Percentiles rank a stretch among this genome's conserved stretches.
Evolutionary conservation across 768 basidiomycete genomes (phyloP).

Genomic region (Kwoniella heveanensis): DNA sequence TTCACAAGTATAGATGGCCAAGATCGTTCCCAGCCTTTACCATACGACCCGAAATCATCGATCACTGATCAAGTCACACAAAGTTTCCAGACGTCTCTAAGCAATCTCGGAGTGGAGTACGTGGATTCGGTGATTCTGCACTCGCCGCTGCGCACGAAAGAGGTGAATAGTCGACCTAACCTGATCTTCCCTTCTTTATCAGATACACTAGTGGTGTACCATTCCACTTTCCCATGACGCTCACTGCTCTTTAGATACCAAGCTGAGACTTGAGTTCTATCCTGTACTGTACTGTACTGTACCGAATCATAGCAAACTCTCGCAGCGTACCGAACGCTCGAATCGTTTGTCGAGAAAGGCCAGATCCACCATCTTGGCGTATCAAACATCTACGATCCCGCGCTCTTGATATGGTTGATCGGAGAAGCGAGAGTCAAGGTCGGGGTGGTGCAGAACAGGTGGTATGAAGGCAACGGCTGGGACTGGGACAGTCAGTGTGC

Average conservation of each 20-base stretch:
- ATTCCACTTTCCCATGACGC: too few relatives aligned
- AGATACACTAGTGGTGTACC: too few relatives aligned
- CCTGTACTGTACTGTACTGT: too few relatives aligned
- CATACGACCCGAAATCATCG: constrained; percentile 66
- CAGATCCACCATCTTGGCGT: constrained; percentile 61
- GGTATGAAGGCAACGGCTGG: constrained; percentile 80
- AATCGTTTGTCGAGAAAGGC: constrained; percentile 67
- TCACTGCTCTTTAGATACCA: too few relatives aligned
- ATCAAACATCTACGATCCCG: constrained; percentile 74
- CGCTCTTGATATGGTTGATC: constrained; percentile 62
- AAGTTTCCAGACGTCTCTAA: constrained; percentile 68
- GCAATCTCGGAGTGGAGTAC: constrained; percentile 70
- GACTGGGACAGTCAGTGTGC: constrained; percentile 59
- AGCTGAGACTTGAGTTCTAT: too few relatives aligned
- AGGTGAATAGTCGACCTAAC: constrained; percentile 48
- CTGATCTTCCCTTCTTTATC: too few relatives aligned
- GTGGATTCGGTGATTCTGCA: constrained; percentile 80
- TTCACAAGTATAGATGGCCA: constrained; percentile 76
- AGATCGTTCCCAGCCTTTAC: constrained; percentile 69
- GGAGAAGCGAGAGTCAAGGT: constrained; percentile 62
- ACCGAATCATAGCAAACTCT: constrained; percentile 60
- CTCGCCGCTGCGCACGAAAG: constrained; percentile 66
- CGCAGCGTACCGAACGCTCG: constrained; percentile 70
- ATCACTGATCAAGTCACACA: constrained; percentile 65
- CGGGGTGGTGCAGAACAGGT: constrained; percentile 70